Evolutionary conservation across 2,329 filamentous ascomycete genomes (phyloP), one percentile per base, ranked within the genome.

Genomic region (Cladosporium sp.): DNA sequence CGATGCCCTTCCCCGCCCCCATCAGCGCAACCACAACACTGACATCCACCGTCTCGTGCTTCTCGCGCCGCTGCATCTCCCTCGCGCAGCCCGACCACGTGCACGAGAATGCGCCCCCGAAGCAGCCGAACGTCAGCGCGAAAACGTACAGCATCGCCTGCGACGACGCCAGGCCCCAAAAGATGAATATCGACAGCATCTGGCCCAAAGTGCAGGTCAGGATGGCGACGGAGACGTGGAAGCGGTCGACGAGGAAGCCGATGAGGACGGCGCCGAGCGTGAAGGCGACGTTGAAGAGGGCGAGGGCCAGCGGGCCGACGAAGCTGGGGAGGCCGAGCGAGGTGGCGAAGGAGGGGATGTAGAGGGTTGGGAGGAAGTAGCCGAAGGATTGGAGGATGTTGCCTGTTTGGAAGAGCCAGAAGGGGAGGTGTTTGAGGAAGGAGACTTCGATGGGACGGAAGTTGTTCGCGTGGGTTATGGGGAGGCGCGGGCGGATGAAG

Each of bases 1-100:
- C 77, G 16, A 80, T 69, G 0, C 77, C 78, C 42, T 76, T 74
- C 0, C 77, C 77, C 8, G 72, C 72, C 9, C 71, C 71, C 49
- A 80, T 65, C 11, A 74, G 68, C 0, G 71, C 72, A 53, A 79
- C 76, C 1, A 78, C 68, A 56, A 79, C 72, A 0, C 74, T 72
- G 3, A 73, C 65, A 41, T 80, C 77, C 0, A 71, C 66, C 4
- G 53, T 56, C 1, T 59, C 54, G 18, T 55, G 49, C 7, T 44
- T 41, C 31, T 56, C 49, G 5, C 19, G 9, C 11, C 52, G 49
- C 19, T 55, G 54, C 19, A 66, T 49, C 2, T 62, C 61, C n/a
- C 54, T 53, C 1, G 58, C 60, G 16, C 59, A 58, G 3, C 62
- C 63, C 5, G 60, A 49, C 68, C 31, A 76, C 2, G 68, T 68